phyloP scores from a whole-genome alignment of 176 grass and related monocot genomes.

The Lolium rigidum region DNA sequence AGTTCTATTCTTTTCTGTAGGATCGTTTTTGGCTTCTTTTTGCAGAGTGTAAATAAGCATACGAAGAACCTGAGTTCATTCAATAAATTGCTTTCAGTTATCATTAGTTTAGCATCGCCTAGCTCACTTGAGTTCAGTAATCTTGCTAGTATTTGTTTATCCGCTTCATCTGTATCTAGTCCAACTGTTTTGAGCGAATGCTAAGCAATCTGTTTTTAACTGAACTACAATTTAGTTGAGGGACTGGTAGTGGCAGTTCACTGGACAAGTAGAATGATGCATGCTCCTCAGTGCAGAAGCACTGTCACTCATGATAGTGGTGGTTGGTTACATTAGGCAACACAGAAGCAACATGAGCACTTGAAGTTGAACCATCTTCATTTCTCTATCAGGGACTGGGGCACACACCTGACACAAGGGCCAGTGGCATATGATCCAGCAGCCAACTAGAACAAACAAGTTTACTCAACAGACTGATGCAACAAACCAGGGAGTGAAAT shows the following conservation, averaged over 20 bases:
- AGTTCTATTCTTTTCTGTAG: not conserved
- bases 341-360: constrained; percentile 1
- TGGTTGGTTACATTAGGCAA: constrained; percentile 30
- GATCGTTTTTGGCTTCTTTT: not conserved
- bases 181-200: too few relatives aligned
- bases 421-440: not conserved
- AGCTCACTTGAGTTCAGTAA: constrained; percentile 26
- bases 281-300: not conserved
- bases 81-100: constrained; percentile 11
- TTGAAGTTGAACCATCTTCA: not conserved
- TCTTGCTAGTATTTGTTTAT: not conserved
- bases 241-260: constrained; percentile 16
- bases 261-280: constrained; percentile 10
- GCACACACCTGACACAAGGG: constrained; percentile 18
- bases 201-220: constrained; percentile 19
- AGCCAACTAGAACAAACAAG: constrained; percentile 10
- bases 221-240: not conserved
- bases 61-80: not conserved
- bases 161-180: constrained; percentile 21
- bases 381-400: too few relatives aligned
- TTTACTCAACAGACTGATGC: constrained; percentile 10
- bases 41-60: constrained; percentile 45
- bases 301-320: constrained; percentile 26
- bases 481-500: not conserved
- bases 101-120: constrained; percentile 10